These are phyloP conservation scores for Colletotrichum sp. DNA, from an alignment of 2,329 filamentous ascomycete genomes.

Conservation along the genomic window DNA sequence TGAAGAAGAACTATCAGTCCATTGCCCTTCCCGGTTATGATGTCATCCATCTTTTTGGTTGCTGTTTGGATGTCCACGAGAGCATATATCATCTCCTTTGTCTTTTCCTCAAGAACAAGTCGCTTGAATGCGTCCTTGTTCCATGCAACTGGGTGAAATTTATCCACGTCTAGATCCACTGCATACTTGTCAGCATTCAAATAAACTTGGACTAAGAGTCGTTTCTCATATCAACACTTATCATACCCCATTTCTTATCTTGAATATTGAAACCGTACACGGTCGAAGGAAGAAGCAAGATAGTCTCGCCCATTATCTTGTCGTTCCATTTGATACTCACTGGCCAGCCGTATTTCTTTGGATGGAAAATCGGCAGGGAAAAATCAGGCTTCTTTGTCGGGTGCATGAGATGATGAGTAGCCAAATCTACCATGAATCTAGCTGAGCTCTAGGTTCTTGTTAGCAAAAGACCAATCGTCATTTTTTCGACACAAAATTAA, in stretches of 20 bases:
- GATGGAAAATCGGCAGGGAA: no score
- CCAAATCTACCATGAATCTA: background rate
- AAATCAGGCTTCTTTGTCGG: background rate
- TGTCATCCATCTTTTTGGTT: background rate
- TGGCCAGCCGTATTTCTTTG: no score
- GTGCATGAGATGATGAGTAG: background rate
- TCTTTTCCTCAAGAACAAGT: background rate
- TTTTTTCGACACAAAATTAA: no score
- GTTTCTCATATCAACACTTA: no score
- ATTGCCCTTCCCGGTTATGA: background rate
- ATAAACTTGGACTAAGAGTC: no score
- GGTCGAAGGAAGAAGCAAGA: accelerated
- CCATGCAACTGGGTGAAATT: accelerated
- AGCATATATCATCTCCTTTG: background rate
- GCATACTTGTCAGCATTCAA: accelerated
- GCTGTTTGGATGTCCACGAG: background rate
- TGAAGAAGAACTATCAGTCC: background rate
- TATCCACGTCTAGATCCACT: background rate
- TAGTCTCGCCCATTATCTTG: accelerated
- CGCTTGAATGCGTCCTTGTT: background rate
- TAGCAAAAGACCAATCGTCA: no score
- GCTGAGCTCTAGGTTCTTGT: no score
- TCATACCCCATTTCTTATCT: background rate
- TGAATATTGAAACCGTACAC: background rate
- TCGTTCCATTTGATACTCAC: accelerated